Evolutionary conservation across 345 rosid genomes (phyloP).

Genomic region (Gossypium thurberi): DNA sequence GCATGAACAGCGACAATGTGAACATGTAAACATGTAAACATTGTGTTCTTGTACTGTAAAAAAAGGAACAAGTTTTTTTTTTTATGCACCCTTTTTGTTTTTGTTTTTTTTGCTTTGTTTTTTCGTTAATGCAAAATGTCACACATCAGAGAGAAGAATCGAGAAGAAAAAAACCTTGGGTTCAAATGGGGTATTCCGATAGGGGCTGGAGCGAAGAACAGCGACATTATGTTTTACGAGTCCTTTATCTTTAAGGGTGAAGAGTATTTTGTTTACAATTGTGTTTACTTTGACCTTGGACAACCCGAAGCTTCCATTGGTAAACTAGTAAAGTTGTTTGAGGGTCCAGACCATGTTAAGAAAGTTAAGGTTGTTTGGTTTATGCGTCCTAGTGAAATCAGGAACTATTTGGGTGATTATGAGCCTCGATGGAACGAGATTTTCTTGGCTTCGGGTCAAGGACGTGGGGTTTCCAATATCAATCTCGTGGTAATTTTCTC

Average conservation of each 20-base stretch:
- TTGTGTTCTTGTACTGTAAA: neutral
- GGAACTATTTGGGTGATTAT: conserved; percentile 30
- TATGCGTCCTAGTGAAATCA: conserved; percentile 46
- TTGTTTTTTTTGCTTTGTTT: neutral
- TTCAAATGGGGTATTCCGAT: conserved; percentile 40
- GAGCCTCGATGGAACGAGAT: conserved; percentile 48
- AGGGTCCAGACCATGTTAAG: conserved; percentile 34
- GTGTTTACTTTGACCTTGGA: conserved; percentile 24
- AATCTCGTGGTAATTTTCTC: conserved; percentile 36
- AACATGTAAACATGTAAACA: neutral
- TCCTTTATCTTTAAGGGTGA: conserved; percentile 34
- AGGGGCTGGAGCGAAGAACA: conserved; percentile 18
- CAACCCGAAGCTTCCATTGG: conserved; percentile 38
- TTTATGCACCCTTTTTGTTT: neutral
- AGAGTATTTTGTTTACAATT: conserved; percentile 40
- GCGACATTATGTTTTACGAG: conserved; percentile 24
- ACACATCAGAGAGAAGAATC: conserved; percentile 4
- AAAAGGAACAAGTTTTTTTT: neutral
- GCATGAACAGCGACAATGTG: neutral
- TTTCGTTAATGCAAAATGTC: conserved; percentile 18
- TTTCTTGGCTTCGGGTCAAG: conserved; percentile 57
- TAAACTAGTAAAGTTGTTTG: conserved; percentile 41
- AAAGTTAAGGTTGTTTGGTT: conserved; percentile 49
- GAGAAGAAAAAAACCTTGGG: neutral
- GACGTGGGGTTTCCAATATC: conserved; percentile 30